A percentile compares a stretch with the other conserved stretches of the same genome.
Conservation (phyloP, 805 yeast genomes). For the Saccharomycopsis sp. region DNA sequence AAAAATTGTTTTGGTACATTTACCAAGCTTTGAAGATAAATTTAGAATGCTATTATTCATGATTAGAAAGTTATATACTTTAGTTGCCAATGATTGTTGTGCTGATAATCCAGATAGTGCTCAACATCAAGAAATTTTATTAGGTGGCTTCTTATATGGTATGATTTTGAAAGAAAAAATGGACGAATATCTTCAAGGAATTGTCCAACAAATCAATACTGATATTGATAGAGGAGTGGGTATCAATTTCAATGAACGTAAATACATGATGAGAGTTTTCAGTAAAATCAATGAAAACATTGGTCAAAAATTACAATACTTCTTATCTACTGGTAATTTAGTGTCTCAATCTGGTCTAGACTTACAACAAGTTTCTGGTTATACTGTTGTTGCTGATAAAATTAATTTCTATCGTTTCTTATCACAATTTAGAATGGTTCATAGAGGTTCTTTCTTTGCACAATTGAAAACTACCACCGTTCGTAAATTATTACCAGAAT, state of each 20-base stretch:
- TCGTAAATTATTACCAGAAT: conserved; percentile 90
- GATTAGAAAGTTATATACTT: conserved; percentile 89
- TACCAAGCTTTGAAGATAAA: conserved; percentile 65
- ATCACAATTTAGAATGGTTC: conserved; percentile 99
- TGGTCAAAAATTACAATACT: conserved; percentile 89
- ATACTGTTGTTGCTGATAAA: conserved; percentile 97
- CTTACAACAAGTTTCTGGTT: conserved; percentile 95
- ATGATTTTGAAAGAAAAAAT: conserved; percentile 95
- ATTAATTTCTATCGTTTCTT: conserved; percentile 94
- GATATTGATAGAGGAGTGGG: conserved; percentile 75
- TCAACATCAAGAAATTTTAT: conserved; percentile 92
- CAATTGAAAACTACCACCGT: conserved; percentile 96
- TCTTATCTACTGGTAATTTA: conserved; percentile 92
- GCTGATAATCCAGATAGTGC: conserved; percentile 99
- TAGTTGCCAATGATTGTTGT: conserved; percentile 93
- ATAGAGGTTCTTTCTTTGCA: conserved; percentile 98
- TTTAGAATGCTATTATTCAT: conserved; percentile 82
- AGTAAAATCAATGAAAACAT: conserved; percentile 80
- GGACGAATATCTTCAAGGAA: conserved; percentile 76
- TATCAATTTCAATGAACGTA: conserved; percentile 73
- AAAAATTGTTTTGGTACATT: conserved; percentile 83
- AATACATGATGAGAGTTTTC: conserved; percentile 73
- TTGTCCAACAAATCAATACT: conserved; percentile 62
- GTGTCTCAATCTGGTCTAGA: conserved; percentile 96
- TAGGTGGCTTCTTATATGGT: conserved; percentile 94